A percentile compares a stretch with the other conserved stretches of the same genome.
These are phyloP conservation scores for Metarhizium guizhouense DNA, from an alignment of 2,329 filamentous ascomycete genomes.

Conservation along the genomic window DNA sequence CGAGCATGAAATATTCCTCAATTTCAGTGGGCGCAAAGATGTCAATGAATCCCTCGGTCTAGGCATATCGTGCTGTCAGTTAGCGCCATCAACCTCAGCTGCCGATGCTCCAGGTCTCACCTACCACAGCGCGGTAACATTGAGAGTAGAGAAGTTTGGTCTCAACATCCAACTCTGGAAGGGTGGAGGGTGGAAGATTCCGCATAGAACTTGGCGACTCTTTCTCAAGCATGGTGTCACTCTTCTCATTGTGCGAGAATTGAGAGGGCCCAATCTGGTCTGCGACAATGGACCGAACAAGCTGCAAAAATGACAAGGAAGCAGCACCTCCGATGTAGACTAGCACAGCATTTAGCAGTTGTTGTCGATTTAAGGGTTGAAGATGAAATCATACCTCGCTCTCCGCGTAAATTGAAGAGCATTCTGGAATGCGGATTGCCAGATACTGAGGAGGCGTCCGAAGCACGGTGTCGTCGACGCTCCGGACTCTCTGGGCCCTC, in stretches of 20 bases:
- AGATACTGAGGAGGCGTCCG: constrained; percentile 7
- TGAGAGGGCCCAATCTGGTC: constrained; percentile 44
- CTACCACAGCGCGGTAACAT: constrained; percentile 14
- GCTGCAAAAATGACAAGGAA: constrained; percentile 46
- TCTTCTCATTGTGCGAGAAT: constrained; percentile 41
- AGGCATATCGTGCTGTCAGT: constrained; percentile 4
- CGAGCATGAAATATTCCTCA: constrained; percentile 13
- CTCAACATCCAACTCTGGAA: constrained; percentile 10
- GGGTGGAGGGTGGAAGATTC: background rate
- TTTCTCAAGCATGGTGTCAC: constrained; percentile 45
- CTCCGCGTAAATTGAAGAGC: constrained; percentile 42
- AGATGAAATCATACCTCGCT: constrained; percentile 31
- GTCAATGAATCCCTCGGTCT: constrained; percentile 25
- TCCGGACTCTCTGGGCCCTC: constrained; percentile 6
- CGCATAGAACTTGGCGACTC: constrained; percentile 16
- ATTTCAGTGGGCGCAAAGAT: constrained; percentile 21
- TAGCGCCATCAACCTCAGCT: background rate
- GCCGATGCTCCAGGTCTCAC: background rate
- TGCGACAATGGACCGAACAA: constrained; percentile 36
- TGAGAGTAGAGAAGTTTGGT: constrained; percentile 9
- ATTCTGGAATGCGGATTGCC: constrained; percentile 26
- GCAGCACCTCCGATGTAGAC: constrained; percentile 42
- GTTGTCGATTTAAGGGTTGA: background rate
- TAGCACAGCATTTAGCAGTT: constrained; percentile 12
- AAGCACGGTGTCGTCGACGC: background rate